These are phyloP conservation scores for Betula pendula DNA, from an alignment of 306 rosid species.

Conservation along the genomic window DNA sequence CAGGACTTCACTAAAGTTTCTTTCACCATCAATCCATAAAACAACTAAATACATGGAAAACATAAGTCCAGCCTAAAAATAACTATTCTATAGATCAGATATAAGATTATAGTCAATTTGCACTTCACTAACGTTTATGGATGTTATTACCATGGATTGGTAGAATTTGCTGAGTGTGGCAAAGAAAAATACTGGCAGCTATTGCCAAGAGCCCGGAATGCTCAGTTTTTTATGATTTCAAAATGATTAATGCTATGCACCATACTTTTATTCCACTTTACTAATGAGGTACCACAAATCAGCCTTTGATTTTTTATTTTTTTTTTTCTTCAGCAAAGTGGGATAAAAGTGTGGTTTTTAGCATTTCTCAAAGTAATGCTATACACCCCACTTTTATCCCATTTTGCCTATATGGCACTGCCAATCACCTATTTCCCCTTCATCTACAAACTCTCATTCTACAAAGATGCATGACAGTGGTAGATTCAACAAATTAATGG, in stretches of 20 bases:
- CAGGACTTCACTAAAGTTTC: conserved; percentile 14
- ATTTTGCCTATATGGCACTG: background rate
- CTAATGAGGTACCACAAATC: too few relatives aligned
- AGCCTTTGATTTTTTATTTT: too few relatives aligned
- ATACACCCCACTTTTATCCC: too few relatives aligned
- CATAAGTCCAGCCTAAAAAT: background rate
- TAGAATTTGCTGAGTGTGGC: background rate
- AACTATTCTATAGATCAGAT: too few relatives aligned
- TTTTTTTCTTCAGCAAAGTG: too few relatives aligned
- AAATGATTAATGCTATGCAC: too few relatives aligned
- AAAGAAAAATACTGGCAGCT: background rate
- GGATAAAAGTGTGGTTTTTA: too few relatives aligned
- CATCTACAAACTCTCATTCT: background rate
- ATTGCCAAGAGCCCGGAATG: too few relatives aligned
- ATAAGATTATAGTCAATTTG: background rate
- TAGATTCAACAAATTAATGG: background rate
- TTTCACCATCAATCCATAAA: background rate
- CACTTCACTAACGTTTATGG: background rate
- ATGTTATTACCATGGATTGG: background rate
- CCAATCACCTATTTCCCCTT: background rate
- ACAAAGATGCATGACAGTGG: background rate
- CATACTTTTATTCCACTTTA: too few relatives aligned
- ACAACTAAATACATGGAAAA: background rate
- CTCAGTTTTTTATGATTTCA: too few relatives aligned
- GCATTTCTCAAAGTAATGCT: too few relatives aligned